These are phyloP conservation scores for Trichoderma harzianum DNA, from an alignment of 2,329 filamentous ascomycete species.

Conservation along the genomic window DNA sequence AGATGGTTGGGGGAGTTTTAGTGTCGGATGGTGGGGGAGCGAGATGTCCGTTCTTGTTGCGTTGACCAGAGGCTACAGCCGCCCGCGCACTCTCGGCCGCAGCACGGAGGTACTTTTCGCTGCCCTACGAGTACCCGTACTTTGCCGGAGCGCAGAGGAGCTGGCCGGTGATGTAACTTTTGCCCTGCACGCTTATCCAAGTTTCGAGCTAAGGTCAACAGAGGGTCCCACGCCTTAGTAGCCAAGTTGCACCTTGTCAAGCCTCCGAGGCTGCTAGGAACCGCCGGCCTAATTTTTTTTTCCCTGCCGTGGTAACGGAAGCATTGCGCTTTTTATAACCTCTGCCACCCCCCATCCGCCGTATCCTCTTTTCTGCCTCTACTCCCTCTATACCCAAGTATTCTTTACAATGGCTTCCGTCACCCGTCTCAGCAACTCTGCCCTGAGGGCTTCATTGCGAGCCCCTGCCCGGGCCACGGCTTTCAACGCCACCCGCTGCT, in stretches of 20 bases:
- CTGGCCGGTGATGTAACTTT: conserved; percentile 8
- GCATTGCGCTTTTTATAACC: conserved; percentile 37
- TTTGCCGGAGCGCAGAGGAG: not conserved
- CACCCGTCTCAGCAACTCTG: conserved; percentile 75
- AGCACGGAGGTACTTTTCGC: conserved; percentile 2
- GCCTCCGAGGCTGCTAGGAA: conserved; percentile 18
- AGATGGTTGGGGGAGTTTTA: conserved; percentile 9
- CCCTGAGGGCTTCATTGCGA: conserved; percentile 73
- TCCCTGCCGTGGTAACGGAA: conserved; percentile 17
- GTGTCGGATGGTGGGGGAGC: conserved; percentile 8
- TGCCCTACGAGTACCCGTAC: not conserved
- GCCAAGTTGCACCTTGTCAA: not conserved
- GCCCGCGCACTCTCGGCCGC: not conserved
- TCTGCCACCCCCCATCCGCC: conserved; percentile 29
- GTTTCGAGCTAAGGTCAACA: conserved; percentile 7
- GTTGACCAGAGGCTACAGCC: not conserved
- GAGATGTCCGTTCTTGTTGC: not conserved
- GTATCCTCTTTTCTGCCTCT: conserved; percentile 24
- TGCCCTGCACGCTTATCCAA: conserved; percentile 6
- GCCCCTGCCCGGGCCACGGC: conserved; percentile 64
- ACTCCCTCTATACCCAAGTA: conserved; percentile 15
- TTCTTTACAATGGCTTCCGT: conserved; percentile 70
- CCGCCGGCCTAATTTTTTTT: conserved; percentile 28
- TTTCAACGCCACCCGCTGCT: conserved; percentile 83
- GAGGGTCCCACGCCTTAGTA: not conserved